Evolutionary conservation across 768 basidiomycete species (phyloP).

Genomic region (Suillus ampliporus): DNA sequence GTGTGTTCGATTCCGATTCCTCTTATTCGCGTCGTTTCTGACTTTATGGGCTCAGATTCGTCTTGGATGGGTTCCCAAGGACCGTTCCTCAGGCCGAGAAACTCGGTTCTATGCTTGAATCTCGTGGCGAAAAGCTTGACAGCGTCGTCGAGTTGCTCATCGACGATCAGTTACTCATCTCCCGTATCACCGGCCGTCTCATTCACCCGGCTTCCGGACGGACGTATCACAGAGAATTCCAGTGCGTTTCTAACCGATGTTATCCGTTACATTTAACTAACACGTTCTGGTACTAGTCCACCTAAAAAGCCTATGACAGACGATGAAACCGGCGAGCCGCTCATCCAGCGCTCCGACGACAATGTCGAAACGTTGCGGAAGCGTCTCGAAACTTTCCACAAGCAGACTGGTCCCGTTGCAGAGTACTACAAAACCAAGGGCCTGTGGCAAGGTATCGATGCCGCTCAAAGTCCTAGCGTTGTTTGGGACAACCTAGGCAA

Average conservation of each 20-base stretch:
- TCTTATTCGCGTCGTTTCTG: conserved; percentile 1
- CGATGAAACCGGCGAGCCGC: conserved; percentile 93
- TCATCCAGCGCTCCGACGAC: conserved; percentile 97
- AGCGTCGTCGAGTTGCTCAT: conserved; percentile 92
- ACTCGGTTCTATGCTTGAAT: conserved; percentile 87
- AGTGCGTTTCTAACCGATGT: conserved; percentile 56
- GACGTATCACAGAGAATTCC: conserved; percentile 94
- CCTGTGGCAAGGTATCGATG: conserved; percentile 91
- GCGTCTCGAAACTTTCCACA: conserved; percentile 87
- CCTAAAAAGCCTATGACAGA: conserved; percentile 96
- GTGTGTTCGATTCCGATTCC: conserved; percentile 54
- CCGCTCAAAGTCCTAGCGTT: conserved; percentile 88
- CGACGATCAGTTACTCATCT: conserved; percentile 94
- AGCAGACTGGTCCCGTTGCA: conserved; percentile 93
- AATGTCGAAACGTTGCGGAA: conserved; percentile 95
- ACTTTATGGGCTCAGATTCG: conserved; percentile 67
- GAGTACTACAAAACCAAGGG: conserved; percentile 95
- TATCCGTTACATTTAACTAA: conserved; percentile 17
- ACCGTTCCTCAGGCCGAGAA: conserved; percentile 97
- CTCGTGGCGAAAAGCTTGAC: conserved; percentile 86
- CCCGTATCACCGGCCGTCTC: conserved; percentile 95
- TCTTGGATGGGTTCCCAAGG: conserved; percentile 98
- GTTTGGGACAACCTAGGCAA: conserved; percentile 87
- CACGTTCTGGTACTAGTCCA: conserved; percentile 59
- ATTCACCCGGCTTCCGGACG: conserved; percentile 90